Conservation (phyloP, 352 stramenopile genomes). For the Pythium vanterpoolii region DNA sequence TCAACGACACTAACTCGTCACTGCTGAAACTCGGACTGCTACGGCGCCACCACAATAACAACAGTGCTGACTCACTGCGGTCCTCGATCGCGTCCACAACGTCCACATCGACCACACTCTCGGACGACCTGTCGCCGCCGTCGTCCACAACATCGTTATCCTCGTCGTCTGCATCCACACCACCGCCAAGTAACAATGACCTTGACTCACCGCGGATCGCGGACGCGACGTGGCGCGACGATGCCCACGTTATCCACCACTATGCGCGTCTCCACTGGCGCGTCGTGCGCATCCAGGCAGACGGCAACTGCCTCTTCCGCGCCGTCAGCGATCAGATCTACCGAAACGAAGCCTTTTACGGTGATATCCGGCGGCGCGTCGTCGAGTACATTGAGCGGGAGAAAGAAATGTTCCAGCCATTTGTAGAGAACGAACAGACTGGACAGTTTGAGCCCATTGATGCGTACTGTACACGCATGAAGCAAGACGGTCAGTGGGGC, state of each 20-base stretch:
- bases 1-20: background rate
- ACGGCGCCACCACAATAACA: background rate
- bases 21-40: conserved; percentile 15
- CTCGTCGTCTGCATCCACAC: too few species aligned
- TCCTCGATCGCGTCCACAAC: conserved; percentile 27
- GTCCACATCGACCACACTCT: conserved; percentile 14
- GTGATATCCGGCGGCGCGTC: conserved; percentile 62
- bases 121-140: conserved; percentile 14
- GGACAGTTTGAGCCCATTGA: conserved; percentile 35
- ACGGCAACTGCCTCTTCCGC: conserved; percentile 84
- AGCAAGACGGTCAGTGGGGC: conserved; percentile 71
- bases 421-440: conserved; percentile 83
- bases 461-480: conserved; percentile 76
- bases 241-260: conserved; percentile 25
- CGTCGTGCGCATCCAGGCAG: conserved; percentile 46
- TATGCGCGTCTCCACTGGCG: conserved; percentile 14
- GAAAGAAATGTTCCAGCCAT: conserved; percentile 69
- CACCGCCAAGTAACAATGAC: too few species aligned
- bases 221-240: conserved; percentile 28
- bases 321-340: conserved; percentile 72
- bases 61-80: conserved; percentile 15
- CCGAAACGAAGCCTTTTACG: conserved; percentile 60
- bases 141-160: conserved; percentile 1
- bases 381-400: conserved; percentile 64
- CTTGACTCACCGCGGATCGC: conserved; percentile 11